phyloP scores from a whole-genome alignment of 2,329 filamentous ascomycete species.

The Graphiopsis chlorocephala region DNA sequence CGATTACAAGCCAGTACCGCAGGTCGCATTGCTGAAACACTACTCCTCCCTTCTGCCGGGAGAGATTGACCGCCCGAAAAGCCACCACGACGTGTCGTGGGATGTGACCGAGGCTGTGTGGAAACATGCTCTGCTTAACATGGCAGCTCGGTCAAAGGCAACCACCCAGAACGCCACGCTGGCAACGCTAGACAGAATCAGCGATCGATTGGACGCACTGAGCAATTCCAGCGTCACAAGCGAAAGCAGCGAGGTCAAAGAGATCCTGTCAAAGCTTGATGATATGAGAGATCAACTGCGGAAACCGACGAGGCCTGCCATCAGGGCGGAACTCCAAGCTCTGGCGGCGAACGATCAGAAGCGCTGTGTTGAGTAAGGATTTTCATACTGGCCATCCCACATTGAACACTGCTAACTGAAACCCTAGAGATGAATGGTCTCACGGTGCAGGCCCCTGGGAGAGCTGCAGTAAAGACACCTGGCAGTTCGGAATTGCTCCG shows the following conservation, averaged over 20 bases:
- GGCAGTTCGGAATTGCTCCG: not conserved
- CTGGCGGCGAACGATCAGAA: not conserved
- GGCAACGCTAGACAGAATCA: not conserved
- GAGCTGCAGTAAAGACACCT: conserved; percentile 4
- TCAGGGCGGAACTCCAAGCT: not conserved
- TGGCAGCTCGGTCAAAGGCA: not conserved
- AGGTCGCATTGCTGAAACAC: conserved; percentile 6
- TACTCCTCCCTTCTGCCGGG: conserved; percentile 7
- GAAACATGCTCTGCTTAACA: conserved; percentile 4
- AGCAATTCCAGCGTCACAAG: not conserved
- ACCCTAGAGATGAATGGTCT: conserved; percentile 5
- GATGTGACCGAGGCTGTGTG: not conserved
- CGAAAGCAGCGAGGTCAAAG: not conserved
- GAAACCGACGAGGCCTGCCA: not conserved
- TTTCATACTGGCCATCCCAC: too few relatives aligned
- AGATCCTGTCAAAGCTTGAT: not conserved
- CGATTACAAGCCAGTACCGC: conserved; percentile 9
- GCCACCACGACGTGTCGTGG: not conserved
- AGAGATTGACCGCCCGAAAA: not conserved
- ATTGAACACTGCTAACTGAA: not conserved
- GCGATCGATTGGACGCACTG: not conserved
- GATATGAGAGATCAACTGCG: not conserved
- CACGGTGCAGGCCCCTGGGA: conserved; percentile 3
- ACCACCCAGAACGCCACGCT: not conserved
- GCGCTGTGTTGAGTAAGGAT: not conserved